A percentile compares a stretch with the other conserved stretches of the same genome.
Evolutionary conservation across 306 rosid species (phyloP).

Genomic region (Cucumis melo): DNA sequence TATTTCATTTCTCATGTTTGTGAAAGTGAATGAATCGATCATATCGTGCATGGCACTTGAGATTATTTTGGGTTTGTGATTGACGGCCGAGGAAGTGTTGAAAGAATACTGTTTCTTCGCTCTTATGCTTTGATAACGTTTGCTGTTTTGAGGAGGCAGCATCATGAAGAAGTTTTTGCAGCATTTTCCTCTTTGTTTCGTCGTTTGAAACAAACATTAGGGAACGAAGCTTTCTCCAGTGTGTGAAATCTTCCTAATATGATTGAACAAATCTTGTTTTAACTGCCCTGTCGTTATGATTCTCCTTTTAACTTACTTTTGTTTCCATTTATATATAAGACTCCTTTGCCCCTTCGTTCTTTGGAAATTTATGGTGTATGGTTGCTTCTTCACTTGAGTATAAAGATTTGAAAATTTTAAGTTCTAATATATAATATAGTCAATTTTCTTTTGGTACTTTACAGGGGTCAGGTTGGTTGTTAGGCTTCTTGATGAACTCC

Average conservation of each 20-base stretch:
- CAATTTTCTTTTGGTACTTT: background rate
- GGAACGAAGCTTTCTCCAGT: background rate
- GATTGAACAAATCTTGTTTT: background rate
- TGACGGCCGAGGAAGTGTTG: background rate
- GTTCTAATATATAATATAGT: background rate
- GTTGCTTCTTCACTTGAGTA: background rate
- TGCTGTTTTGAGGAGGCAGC: background rate
- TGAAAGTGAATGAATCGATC: background rate
- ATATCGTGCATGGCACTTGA: background rate
- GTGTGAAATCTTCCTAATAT: background rate
- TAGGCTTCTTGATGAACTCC: constrained; percentile 52
- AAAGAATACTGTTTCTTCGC: background rate
- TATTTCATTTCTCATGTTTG: background rate
- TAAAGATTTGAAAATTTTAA: background rate
- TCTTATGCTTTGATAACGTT: background rate
- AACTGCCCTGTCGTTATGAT: background rate
- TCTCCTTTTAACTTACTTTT: background rate
- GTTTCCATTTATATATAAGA: background rate
- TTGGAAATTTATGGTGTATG: background rate
- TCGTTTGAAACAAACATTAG: background rate
- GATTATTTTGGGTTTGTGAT: background rate
- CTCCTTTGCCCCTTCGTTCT: background rate
- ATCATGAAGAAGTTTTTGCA: background rate
- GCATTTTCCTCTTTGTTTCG: background rate
- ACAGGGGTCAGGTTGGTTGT: constrained; percentile 61